phyloP scores from a whole-genome alignment of 2,329 filamentous ascomycete genomes.

The Myriosclerotinia duriaeana region DNA sequence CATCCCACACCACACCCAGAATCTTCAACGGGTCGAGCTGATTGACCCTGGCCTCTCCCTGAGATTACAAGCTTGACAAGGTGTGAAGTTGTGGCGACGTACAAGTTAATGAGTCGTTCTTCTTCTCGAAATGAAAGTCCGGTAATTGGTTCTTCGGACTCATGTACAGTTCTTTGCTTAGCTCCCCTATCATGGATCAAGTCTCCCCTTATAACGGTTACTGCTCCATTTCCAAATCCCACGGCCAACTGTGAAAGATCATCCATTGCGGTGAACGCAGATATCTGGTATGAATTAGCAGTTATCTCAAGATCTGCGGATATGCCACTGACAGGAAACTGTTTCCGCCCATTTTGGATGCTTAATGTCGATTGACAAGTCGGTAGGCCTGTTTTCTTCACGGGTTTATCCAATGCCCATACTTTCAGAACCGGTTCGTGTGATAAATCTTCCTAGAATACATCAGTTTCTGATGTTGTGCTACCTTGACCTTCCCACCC shows the following conservation, averaged over 20 bases:
- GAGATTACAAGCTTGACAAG: slow-evolving; percentile 86
- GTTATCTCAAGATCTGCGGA: background rate
- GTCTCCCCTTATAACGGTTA: slow-evolving; percentile 90
- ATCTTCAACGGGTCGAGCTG: slow-evolving; percentile 85
- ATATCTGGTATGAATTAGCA: slow-evolving; percentile 55
- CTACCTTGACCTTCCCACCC: slow-evolving; percentile 32
- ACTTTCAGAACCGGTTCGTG: slow-evolving; percentile 89
- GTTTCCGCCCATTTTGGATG: slow-evolving; percentile 86
- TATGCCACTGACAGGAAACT: slow-evolving; percentile 70
- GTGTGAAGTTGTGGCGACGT: slow-evolving; percentile 85
- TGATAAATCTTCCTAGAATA: slow-evolving; percentile 73
- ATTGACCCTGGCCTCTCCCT: slow-evolving; percentile 84
- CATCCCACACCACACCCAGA: slow-evolving; percentile 89
- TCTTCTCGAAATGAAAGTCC: slow-evolving; percentile 75
- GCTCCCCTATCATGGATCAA: slow-evolving; percentile 93
- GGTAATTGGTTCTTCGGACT: slow-evolving; percentile 94
- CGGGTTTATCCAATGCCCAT: slow-evolving; percentile 92
- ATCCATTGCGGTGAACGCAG: slow-evolving; percentile 81
- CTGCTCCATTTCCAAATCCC: slow-evolving; percentile 92
- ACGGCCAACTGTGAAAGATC: slow-evolving; percentile 92
- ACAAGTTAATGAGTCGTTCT: slow-evolving; percentile 68
- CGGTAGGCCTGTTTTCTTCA: slow-evolving; percentile 89
- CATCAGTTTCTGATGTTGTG: slow-evolving; percentile 34
- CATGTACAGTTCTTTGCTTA: slow-evolving; percentile 90
- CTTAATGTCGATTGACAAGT: slow-evolving; percentile 82